Evolutionary conservation across 495 filamentous ascomycete species (phyloP).

Genomic region (Penicillium tannophilum): DNA sequence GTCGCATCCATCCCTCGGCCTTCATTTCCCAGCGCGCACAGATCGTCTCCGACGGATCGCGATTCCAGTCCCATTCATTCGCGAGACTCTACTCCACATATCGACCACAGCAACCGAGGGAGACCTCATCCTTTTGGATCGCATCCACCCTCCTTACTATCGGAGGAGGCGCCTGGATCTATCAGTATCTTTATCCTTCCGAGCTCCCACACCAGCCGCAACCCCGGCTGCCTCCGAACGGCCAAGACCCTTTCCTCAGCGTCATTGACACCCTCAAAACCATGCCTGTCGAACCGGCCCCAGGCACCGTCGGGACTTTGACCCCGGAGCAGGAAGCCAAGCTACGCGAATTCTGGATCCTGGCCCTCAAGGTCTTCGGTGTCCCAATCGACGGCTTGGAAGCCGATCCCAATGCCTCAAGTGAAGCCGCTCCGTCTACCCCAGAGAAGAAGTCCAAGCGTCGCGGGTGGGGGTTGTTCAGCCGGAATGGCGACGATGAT

Average conservation of each 20-base stretch:
- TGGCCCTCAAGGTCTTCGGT: conserved; percentile 78
- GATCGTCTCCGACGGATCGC: conserved; percentile 20
- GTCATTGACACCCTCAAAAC: conserved; percentile 45
- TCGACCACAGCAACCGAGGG: conserved; percentile 31
- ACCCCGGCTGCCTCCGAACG: conserved; percentile 1
- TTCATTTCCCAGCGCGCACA: conserved; percentile 33
- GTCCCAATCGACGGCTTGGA: conserved; percentile 48
- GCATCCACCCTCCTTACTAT: conserved; percentile 36
- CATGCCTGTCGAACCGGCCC: conserved; percentile 50
- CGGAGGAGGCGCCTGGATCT: conserved; percentile 40
- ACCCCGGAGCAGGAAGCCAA: conserved; percentile 88
- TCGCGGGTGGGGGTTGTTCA: conserved; percentile 58
- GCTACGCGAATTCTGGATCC: conserved; percentile 82
- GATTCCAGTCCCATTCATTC: conserved; percentile 24
- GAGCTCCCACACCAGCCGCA: conserved; percentile 7
- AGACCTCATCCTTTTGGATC: conserved; percentile 46
- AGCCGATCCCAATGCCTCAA: conserved; percentile 13
- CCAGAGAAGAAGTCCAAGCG: conserved; percentile 67
- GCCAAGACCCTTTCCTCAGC: conserved; percentile 36
- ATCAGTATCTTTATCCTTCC: conserved; percentile 31
- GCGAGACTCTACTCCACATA: conserved; percentile 35
- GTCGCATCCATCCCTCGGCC: conserved; percentile 40
- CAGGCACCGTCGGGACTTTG: conserved; percentile 83
- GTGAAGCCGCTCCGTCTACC: conserved; percentile 26
- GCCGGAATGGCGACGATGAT: conserved; percentile 57